These are phyloP conservation scores for Murraya koenigii DNA, from an alignment of 345 rosid species.

Conservation along the genomic window DNA sequence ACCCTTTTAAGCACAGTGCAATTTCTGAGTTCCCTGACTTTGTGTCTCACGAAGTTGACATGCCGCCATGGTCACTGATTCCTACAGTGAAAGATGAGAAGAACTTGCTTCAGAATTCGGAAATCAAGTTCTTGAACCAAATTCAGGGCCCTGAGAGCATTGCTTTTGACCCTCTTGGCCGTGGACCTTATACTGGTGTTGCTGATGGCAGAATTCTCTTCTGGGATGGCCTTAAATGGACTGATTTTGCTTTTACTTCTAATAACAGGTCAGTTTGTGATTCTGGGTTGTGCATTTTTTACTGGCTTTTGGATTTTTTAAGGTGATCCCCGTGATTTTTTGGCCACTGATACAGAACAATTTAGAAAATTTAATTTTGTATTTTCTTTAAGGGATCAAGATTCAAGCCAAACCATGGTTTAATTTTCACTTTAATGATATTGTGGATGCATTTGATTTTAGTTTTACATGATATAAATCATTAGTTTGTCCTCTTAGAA, in stretches of 20 bases:
- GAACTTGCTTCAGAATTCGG: slow-evolving; percentile 69
- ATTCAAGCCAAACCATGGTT: not conserved
- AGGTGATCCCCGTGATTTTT: not conserved
- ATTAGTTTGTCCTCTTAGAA: not conserved
- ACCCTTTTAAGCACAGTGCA: slow-evolving; percentile 77
- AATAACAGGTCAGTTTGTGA: slow-evolving; percentile 46
- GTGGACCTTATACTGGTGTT: slow-evolving; percentile 92
- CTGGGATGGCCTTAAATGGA: slow-evolving; percentile 75
- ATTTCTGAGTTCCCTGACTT: slow-evolving; percentile 66
- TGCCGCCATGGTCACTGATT: slow-evolving; percentile 48
- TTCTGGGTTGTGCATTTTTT: not conserved
- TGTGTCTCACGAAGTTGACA: slow-evolving; percentile 37
- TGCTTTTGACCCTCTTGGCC: slow-evolving; percentile 78
- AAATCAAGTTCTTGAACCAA: slow-evolving; percentile 66
- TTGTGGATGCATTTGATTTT: not conserved
- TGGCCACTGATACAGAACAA: not conserved
- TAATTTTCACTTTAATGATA: too few species aligned
- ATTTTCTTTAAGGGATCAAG: not conserved
- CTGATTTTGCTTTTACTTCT: slow-evolving; percentile 79
- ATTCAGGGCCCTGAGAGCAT: slow-evolving; percentile 96
- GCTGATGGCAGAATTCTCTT: slow-evolving; percentile 86
- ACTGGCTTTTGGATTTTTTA: not conserved
- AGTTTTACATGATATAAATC: not conserved
- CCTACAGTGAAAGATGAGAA: slow-evolving; percentile 46
- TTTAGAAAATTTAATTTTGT: not conserved